Conservation (phyloP, 495 filamentous ascomycete species). For the Cladorrhinum samala region DNA sequence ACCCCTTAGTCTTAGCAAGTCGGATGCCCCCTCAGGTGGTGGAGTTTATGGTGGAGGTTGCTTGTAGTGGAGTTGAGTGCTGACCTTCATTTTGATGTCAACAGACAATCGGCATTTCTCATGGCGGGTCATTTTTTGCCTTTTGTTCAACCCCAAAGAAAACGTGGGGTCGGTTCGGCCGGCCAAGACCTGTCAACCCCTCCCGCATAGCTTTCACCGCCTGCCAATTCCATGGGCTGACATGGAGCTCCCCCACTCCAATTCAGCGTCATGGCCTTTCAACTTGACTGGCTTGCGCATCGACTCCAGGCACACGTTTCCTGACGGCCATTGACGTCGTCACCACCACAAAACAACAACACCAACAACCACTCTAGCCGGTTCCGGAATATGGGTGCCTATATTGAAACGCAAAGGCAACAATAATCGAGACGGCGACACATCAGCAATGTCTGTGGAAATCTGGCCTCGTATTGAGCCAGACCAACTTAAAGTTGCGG, state of each 20-base stretch:
- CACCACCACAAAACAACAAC: neutral
- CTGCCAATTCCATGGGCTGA: slow-evolving; percentile 3
- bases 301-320: neutral
- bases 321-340: neutral
- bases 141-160: too few species aligned
- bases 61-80: neutral
- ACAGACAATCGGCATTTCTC: too few species aligned
- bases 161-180: neutral
- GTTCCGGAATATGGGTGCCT: slow-evolving; percentile 33
- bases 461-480: slow-evolving; percentile 67
- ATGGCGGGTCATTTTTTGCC: too few species aligned
- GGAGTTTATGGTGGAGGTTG: too few species aligned
- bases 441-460: slow-evolving; percentile 60
- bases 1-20: too few species aligned
- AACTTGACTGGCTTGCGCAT: too few species aligned
- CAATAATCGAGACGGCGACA: slow-evolving; percentile 8
- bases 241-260: slow-evolving; percentile 2
- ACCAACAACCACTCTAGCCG: neutral
- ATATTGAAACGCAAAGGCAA: slow-evolving; percentile 6
- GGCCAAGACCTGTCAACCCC: slow-evolving; percentile 7
- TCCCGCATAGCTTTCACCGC: neutral
- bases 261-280: slow-evolving; percentile 7
- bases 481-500: slow-evolving; percentile 57
- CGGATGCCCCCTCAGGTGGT: too few species aligned
- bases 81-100: too few species aligned